These are phyloP conservation scores for Claviceps spartinae DNA, from an alignment of 2,329 filamentous ascomycete genomes.

Conservation along the genomic window DNA sequence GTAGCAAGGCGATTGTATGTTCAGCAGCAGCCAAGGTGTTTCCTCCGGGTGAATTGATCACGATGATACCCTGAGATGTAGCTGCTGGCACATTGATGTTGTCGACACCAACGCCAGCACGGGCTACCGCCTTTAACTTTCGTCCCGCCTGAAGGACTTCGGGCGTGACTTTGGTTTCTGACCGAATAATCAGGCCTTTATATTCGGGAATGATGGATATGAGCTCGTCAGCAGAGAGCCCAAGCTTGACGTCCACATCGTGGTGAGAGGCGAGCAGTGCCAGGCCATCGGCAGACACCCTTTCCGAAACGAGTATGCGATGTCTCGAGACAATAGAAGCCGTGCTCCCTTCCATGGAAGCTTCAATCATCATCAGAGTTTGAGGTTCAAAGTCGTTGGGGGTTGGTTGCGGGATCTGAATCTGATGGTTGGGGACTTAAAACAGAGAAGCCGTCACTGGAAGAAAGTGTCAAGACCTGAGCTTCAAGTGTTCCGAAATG, in stretches of 20 bases:
- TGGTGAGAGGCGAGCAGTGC: slow-evolving; percentile 52
- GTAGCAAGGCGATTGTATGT: slow-evolving; percentile 61
- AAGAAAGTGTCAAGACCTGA: background rate
- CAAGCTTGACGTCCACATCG: slow-evolving; percentile 55
- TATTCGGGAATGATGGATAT: slow-evolving; percentile 55
- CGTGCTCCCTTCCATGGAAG: slow-evolving; percentile 9
- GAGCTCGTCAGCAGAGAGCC: slow-evolving; percentile 49
- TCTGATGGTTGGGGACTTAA: too few species aligned
- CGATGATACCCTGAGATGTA: slow-evolving; percentile 60
- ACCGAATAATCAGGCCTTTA: slow-evolving; percentile 65
- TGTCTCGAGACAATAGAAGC: slow-evolving; percentile 12
- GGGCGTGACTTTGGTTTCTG: slow-evolving; percentile 68
- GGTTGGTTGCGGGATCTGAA: too few species aligned
- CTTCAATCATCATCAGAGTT: slow-evolving; percentile 14
- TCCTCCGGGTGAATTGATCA: slow-evolving; percentile 66
- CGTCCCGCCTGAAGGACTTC: slow-evolving; percentile 50
- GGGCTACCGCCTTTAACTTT: slow-evolving; percentile 62
- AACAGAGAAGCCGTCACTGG: background rate
- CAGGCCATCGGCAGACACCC: slow-evolving; percentile 66
- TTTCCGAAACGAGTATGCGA: slow-evolving; percentile 61
- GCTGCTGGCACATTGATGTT: slow-evolving; percentile 67
- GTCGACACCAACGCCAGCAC: slow-evolving; percentile 71
- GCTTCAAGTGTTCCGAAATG: background rate
- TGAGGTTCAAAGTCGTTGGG: background rate
- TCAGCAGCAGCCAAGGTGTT: slow-evolving; percentile 74